Percentiles rank a stretch among this genome's conserved stretches.
phyloP scores from a whole-genome alignment of 176 grass and related monocot species.

The Secale cereale region DNA sequence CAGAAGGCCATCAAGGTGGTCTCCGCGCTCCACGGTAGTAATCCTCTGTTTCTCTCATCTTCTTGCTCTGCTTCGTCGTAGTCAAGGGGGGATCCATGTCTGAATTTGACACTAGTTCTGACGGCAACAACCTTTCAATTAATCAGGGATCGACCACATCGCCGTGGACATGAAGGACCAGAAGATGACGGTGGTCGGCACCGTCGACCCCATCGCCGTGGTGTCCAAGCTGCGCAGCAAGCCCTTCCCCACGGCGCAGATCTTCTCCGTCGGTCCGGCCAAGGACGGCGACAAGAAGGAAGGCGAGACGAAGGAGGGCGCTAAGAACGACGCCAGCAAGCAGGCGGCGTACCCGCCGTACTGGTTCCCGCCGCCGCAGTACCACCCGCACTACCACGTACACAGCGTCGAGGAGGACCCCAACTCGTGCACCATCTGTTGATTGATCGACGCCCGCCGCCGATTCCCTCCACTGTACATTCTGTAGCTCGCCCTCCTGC shows the following conservation, averaged over 20 bases:
- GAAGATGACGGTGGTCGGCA: slow-evolving; percentile 68
- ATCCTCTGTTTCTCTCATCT: background rate
- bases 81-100: background rate
- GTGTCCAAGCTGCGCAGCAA: slow-evolving; percentile 46
- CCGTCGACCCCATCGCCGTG: slow-evolving; percentile 48
- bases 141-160: slow-evolving; percentile 58
- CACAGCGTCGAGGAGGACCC: slow-evolving; percentile 70
- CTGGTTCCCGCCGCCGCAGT: background rate
- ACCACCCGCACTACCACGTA: slow-evolving; percentile 20
- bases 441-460: slow-evolving; percentile 36
- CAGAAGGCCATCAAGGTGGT: slow-evolving; percentile 63
- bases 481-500: background rate
- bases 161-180: slow-evolving; percentile 60
- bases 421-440: slow-evolving; percentile 68
- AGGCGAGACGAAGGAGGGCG: slow-evolving; percentile 11
- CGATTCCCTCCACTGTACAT: background rate
- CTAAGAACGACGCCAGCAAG: background rate
- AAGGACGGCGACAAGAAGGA: slow-evolving; percentile 62
- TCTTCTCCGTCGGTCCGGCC: slow-evolving; percentile 58
- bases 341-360: background rate
- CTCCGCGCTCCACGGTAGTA: slow-evolving; percentile 46
- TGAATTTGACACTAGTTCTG: background rate
- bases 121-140: background rate
- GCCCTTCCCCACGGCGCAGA: slow-evolving; percentile 6
- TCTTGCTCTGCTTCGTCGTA: background rate